Percentiles rank a stretch among this genome's conserved stretches.
Evolutionary conservation across 306 rosid genomes (phyloP).

Genomic region (Amphicarpaea edgeworthii): DNA sequence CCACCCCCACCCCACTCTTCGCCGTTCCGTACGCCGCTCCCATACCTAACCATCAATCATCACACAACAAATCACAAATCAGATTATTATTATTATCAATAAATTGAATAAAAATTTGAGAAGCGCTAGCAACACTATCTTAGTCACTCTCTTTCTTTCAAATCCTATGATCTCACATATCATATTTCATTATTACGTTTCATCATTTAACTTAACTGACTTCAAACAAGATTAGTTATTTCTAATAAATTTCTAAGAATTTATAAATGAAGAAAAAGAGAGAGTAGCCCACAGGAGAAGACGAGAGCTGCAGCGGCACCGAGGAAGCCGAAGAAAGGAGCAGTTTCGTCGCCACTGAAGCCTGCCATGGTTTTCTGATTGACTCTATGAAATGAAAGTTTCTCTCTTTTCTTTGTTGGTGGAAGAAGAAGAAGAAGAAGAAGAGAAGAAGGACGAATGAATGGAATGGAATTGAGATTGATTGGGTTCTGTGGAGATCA

Average conservation of each 20-base stretch:
- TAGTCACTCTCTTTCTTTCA: too few species aligned
- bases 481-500: too few species aligned
- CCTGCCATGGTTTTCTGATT: constrained; percentile 38
- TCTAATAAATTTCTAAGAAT: too few species aligned
- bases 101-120: too few species aligned
- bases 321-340: constrained; percentile 88
- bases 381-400: not conserved
- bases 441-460: not conserved
- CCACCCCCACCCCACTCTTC: constrained; percentile 88
- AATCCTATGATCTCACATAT: too few species aligned
- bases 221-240: too few species aligned
- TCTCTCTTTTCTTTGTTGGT: not conserved
- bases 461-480: too few species aligned
- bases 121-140: too few species aligned
- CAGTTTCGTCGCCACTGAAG: constrained; percentile 86
- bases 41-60: constrained; percentile 62
- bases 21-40: constrained; percentile 84
- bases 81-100: too few species aligned
- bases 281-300: constrained; percentile 61
- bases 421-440: not conserved
- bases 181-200: too few species aligned
- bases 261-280: not conserved
- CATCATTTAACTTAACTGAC: too few species aligned
- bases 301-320: constrained; percentile 84
- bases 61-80: too few species aligned